Base-by-base conservation (phyloP, 2,329 filamentous ascomycete genomes). In the Phialophora tarda region DNA sequence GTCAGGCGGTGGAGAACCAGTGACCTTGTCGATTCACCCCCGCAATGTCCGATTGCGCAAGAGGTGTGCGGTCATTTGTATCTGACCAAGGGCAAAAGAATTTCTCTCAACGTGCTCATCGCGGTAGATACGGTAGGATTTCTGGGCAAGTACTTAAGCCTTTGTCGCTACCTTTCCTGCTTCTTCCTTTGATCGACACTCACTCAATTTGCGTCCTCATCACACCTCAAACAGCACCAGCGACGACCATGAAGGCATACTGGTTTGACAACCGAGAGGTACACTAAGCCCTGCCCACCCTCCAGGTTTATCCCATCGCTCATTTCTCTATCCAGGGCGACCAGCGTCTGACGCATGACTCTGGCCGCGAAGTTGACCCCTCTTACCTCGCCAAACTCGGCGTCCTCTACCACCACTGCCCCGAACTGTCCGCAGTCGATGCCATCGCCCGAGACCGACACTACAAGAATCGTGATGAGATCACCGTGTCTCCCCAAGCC, bases 401-500 rank as follows among this genome's bases (percentile, higher is more conserved):
- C 66, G 92, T 99, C 44, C 80, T 92, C 53, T 95, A 96, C 84
- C 88, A 87, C 77, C 83, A 85, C 76, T 86, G 91, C 73, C 82
- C 88, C 12, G 81, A 86, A 38, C 76, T 93, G 57, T 80, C 83
- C 34, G 83, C 83, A 28, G 93, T 98, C 48, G 85, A 98, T 77
- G 77, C 81, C 51, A 86, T 99, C 53, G 94, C 95, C 2, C 73
- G 79, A 3, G 82, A 90, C 71, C 90, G 94, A 67, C 85, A 86
- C 73, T 98, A 99, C 85, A 93, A 91, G 82, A 97, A 98, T 83
- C 91, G 94, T 64, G 95, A 99, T 82, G 89, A 96, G 80, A 91
- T 98, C 77, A 91, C 87, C 67, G 91, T 99, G 24, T 96, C 92
- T 7, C 94, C 93, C 0, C 83, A 88, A 70, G 90, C 88, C 70